Base-by-base conservation (phyloP, 331 rosid species). In the Malus hybrid region DNA sequence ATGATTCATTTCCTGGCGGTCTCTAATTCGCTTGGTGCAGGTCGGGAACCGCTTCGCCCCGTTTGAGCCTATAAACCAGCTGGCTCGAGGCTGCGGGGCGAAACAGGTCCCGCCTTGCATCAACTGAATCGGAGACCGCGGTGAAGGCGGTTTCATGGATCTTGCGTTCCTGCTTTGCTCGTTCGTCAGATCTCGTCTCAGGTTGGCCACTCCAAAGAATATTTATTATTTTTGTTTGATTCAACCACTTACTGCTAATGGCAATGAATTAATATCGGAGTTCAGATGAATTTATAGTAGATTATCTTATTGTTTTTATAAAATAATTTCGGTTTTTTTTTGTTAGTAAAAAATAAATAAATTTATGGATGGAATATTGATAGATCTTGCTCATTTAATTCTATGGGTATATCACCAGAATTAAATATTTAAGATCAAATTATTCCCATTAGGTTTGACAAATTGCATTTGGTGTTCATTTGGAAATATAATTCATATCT, bases 21-120 rank as follows among this genome's bases (percentile, higher is more conserved):
- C 91, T 93, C 98, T 90, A 86, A 90, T 93, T 93, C 98, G 98
- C 98, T 93, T 93, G 98, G 98, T 93, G 98, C 98, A 93, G 98
- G 97, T 93, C 98, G 98, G 98, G 98, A 93, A 88, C 96, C 80
- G 85, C 74, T 86, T 79, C 87, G 75, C 4, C n/a, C 18, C 3
- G 6, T 4, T 2, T 9, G 36, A 4, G 7, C 46, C 15, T 18
- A 4, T 8, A 13, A 61, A 18, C 46, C 42, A 3, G 57, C 5
- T 61, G 69, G 66, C 76, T 52, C 24, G 10, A 75, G 65, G 69
- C 39, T 61, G 6, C 15, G 0, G 77, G 18, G 78, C 75, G 87
- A 85, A 87, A 84, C 84, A 78, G 98, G 65, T 93, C 98, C 98
- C 98, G 98, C 98, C 97, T 93, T 93, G 98, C 98, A 91, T 93